Evolutionary conservation across 1,284 basidiomycete species (phyloP).

Genomic region (Meripilus lineatus): DNA sequence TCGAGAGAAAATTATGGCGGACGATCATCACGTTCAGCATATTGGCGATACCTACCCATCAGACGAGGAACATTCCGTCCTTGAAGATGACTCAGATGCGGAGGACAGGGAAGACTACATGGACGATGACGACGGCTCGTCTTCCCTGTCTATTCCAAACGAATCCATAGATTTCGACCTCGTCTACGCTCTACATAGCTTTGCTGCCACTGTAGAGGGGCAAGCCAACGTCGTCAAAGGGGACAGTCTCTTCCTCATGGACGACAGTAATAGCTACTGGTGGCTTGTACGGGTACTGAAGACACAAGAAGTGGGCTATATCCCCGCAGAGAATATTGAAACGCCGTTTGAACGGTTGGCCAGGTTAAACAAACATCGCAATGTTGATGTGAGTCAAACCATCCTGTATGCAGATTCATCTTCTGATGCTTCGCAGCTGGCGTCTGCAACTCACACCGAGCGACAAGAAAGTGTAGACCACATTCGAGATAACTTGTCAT

Average conservation of each 20-base stretch:
- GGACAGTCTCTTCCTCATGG: slow-evolving; percentile 89
- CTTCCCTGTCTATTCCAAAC: slow-evolving; percentile 81
- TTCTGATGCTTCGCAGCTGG: slow-evolving; percentile 43
- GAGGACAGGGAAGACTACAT: slow-evolving; percentile 61
- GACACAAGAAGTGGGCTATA: slow-evolving; percentile 99
- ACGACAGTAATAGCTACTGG: slow-evolving; percentile 97
- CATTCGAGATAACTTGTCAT: slow-evolving; percentile 46
- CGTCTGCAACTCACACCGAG: slow-evolving; percentile 70
- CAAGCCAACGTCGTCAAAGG: slow-evolving; percentile 97
- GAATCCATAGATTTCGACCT: slow-evolving; percentile 89
- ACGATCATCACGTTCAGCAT: slow-evolving; percentile 47
- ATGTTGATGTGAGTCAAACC: slow-evolving; percentile 80
- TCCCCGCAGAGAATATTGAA: slow-evolving; percentile 99
- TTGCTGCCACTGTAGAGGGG: slow-evolving; percentile 93
- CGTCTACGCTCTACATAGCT: slow-evolving; percentile 88
- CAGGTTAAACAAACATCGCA: slow-evolving; percentile 94
- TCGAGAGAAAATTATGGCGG: slow-evolving; percentile 57
- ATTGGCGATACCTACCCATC: slow-evolving; percentile 50
- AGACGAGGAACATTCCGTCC: slow-evolving; percentile 71
- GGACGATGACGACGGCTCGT: slow-evolving; percentile 72
- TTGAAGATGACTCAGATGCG: slow-evolving; percentile 72
- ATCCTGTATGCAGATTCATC: slow-evolving; percentile 3
- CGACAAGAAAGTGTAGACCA: slow-evolving; percentile 44
- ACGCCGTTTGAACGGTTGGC: slow-evolving; percentile 97
- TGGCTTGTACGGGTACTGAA: slow-evolving; percentile 96